These are phyloP conservation scores for Ceratocystis huliohia DNA, from an alignment of 2,329 filamentous ascomycete genomes.

Conservation along the genomic window DNA sequence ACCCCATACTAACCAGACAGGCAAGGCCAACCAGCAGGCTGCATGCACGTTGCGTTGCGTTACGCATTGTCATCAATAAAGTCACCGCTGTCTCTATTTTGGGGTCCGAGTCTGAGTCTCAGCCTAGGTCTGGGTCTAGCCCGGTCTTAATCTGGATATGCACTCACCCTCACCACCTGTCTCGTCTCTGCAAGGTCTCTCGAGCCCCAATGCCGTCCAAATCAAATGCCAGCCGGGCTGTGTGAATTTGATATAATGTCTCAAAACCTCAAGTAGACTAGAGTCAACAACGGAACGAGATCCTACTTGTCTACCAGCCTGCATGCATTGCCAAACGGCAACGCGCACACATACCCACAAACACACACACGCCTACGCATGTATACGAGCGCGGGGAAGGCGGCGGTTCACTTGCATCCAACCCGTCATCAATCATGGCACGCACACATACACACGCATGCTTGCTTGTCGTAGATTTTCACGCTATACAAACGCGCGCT, in stretches of 20 bases:
- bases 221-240: not conserved
- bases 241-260: not conserved
- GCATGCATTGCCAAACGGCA: not conserved
- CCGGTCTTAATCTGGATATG: too few relatives aligned
- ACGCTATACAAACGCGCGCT: too few relatives aligned
- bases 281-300: not conserved
- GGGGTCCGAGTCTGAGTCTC: not conserved
- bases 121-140: too few relatives aligned
- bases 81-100: not conserved
- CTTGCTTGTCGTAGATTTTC: too few relatives aligned
- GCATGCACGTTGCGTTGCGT: not conserved
- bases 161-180: too few relatives aligned
- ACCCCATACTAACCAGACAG: constrained; percentile 4
- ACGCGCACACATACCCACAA: not conserved
- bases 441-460: not conserved
- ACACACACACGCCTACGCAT: not conserved
- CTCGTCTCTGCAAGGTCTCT: not conserved
- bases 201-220: not conserved
- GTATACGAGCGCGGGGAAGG: not conserved
- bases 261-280: not conserved
- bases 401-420: too few relatives aligned
- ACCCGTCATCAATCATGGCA: not conserved
- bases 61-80: not conserved
- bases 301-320: not conserved
- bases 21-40: not conserved